These are phyloP conservation scores for Cyclotella baltica DNA, from an alignment of 108 stramenopile species.

Conservation along the genomic window DNA sequence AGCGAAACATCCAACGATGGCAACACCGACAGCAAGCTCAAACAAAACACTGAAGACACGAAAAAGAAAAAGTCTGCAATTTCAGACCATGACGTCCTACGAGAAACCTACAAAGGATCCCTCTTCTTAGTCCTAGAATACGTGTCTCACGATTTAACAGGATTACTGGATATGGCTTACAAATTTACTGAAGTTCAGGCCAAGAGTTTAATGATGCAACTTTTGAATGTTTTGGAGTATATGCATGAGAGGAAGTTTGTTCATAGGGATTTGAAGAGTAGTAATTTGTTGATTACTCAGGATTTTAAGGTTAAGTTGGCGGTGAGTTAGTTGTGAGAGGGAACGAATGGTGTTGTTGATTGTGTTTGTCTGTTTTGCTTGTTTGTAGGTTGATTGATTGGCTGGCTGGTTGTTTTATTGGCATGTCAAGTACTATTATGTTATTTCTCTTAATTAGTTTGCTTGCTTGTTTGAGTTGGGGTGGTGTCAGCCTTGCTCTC, in stretches of 20 bases:
- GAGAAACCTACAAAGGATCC: conserved; percentile 87
- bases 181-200: conserved; percentile 77
- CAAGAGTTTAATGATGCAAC: conserved; percentile 76
- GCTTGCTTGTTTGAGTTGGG: too few relatives aligned
- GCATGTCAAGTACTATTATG: too few relatives aligned
- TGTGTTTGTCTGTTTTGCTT: background rate
- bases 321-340: conserved; percentile 60
- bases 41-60: conserved; percentile 4
- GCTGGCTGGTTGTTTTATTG: too few relatives aligned
- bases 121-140: conserved; percentile 86
- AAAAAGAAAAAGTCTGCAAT: conserved; percentile 27
- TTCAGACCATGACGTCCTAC: conserved; percentile 25
- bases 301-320: conserved; percentile 86
- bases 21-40: background rate
- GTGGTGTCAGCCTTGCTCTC: too few relatives aligned
- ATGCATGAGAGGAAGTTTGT: conserved; percentile 85
- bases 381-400: too few relatives aligned
- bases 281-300: conserved; percentile 91
- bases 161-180: conserved; percentile 80
- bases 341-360: conserved; percentile 21
- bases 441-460: too few relatives aligned
- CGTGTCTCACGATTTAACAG: conserved; percentile 84
- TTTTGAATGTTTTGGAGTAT: conserved; percentile 77
- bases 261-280: conserved; percentile 70
- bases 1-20: background rate